Evolutionary conservation across 768 basidiomycete species (phyloP).

Genomic region (Lactarius hengduanensis): DNA sequence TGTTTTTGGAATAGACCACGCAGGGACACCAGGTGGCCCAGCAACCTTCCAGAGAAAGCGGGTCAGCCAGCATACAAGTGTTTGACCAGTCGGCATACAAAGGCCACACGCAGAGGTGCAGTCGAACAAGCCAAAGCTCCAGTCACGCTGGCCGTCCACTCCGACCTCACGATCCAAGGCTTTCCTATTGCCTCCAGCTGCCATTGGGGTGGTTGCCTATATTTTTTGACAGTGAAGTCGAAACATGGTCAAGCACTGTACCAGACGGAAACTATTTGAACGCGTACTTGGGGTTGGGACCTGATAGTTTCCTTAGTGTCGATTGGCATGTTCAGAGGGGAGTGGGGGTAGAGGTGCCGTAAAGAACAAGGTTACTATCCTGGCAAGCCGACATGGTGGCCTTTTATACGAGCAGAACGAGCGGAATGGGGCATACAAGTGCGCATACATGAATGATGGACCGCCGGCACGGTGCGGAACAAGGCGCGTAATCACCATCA

Average conservation of each 20-base stretch:
- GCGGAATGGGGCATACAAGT: too few species aligned
- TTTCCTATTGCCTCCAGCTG: slow-evolving; percentile 28
- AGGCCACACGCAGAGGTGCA: slow-evolving; percentile 31
- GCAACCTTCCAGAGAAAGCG: slow-evolving; percentile 32
- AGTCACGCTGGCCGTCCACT: slow-evolving; percentile 36
- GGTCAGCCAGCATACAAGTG: slow-evolving; percentile 23
- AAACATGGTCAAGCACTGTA: neutral
- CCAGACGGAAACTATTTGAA: neutral
- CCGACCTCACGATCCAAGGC: slow-evolving; percentile 31
- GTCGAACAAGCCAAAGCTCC: slow-evolving; percentile 33
- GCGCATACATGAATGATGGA: too few species aligned
- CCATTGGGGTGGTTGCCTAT: slow-evolving; percentile 7
- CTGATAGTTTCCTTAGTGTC: neutral
- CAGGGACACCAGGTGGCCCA: slow-evolving; percentile 44
- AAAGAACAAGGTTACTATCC: neutral
- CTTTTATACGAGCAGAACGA: neutral
- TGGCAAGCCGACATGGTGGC: neutral
- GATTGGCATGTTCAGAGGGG: neutral
- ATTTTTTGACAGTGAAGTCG: neutral
- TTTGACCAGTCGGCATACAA: slow-evolving; percentile 30
- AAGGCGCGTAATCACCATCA: too few species aligned
- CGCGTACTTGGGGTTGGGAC: neutral
- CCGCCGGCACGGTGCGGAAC: too few species aligned
- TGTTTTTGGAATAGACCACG: slow-evolving; percentile 42
- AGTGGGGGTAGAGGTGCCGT: neutral